Base-by-base conservation (phyloP, 768 basidiomycete genomes). In the Tulasnella sp. region DNA sequence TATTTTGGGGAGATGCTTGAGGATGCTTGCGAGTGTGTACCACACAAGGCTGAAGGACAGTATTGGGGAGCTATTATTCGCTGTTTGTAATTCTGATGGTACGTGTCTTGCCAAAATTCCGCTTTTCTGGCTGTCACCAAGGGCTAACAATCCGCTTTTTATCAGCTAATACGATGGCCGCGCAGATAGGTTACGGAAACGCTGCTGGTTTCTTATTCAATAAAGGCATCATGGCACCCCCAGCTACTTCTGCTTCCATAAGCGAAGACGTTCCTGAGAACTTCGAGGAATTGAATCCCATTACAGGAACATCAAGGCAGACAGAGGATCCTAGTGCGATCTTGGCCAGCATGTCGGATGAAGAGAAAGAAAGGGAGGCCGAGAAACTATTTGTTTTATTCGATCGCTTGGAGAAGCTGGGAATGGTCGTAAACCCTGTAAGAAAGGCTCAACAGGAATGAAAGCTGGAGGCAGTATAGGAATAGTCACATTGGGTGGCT, bases 121-220 rank as follows among this genome's bases (percentile, higher is more conserved):
- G 58, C 31, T 41, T 54, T 66, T 56, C 12, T 8, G 39, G n/a
- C 39, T n/a, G 25, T 12, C 13, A 12, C 45, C 22, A 29, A 34
- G n/a, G 4, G 5, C 19, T 40, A 50, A 19, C 37, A 29, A 16
- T 6, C 37, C 40, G 4, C 12, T n/a, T 19, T 8, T 42, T 5
- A 50, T 5, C 60, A 80, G 89, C 84, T n/a, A 69, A 74, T 4
- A 75, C 71, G 0, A 69, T 98, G 13, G 76, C 78, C n/a, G 73
- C 78, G 3, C 75, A 83, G 37, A 74, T 95, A 46, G 93, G 93
- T 5, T 99, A 99, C 59, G 93, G 93, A 35, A 91, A 91, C 62
- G 89, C 91, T 35, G 89, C 91, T 0, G 95, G 95, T 0, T 85
- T 89, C 72, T 72, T 99, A 22, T 92, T 89, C 69, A 79, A 84